Evolutionary conservation across 441 rosid species (phyloP).

Genomic region (Erysimum pusillum): DNA sequence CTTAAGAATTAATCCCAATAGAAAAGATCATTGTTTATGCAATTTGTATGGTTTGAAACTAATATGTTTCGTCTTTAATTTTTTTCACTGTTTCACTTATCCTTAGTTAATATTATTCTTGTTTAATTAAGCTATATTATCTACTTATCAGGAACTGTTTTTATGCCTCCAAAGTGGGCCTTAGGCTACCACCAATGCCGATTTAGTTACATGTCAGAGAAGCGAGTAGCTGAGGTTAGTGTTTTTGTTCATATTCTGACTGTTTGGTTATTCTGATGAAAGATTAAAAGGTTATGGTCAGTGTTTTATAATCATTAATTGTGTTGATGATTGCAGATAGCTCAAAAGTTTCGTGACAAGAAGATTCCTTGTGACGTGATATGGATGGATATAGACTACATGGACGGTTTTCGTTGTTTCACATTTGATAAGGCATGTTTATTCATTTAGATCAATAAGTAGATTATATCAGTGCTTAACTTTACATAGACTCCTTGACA

Average conservation of each 20-base stretch:
- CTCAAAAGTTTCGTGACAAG: conserved; percentile 81
- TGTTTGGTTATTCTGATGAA: conserved; percentile 22
- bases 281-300: neutral
- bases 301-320: neutral
- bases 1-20: no score
- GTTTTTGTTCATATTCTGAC: conserved; percentile 25
- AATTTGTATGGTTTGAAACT: conserved; percentile 15
- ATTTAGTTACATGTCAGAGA: conserved; percentile 87
- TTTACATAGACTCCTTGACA: conserved; percentile 3
- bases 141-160: conserved; percentile 69
- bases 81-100: neutral
- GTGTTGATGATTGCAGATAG: conserved; percentile 60
- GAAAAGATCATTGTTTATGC: neutral
- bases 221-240: conserved; percentile 83
- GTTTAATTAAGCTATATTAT: neutral
- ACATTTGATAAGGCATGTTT: conserved; percentile 84
- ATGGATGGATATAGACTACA: conserved; percentile 99
- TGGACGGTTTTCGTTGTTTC: conserved; percentile 99
- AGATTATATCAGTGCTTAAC: conserved; percentile 7
- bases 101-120: neutral
- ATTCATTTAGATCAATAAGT: conserved; percentile 23
- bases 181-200: conserved; percentile 97
- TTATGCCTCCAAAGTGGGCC: conserved; percentile 99
- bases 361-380: conserved; percentile 90
- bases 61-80: neutral